Evolutionary conservation across 2,329 filamentous ascomycete species (phyloP).

Genomic region (Fusarium sp.): DNA sequence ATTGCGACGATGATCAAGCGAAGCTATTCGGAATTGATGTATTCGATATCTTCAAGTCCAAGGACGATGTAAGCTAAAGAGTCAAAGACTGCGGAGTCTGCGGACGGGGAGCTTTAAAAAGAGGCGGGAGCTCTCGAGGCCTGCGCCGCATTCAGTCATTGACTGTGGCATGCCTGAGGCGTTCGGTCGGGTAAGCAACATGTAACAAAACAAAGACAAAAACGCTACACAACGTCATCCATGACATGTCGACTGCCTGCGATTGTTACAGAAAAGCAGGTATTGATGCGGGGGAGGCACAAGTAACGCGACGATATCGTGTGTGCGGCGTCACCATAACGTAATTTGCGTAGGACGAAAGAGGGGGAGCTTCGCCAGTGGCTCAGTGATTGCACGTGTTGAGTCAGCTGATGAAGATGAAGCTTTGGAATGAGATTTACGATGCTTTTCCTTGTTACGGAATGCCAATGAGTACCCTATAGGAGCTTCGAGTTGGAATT

Average conservation of each 20-base stretch:
- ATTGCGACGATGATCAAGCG: conserved; percentile 19
- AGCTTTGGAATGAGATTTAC: not conserved
- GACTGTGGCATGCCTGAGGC: conserved; percentile 23
- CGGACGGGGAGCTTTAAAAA: conserved; percentile 31
- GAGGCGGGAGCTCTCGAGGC: conserved; percentile 11
- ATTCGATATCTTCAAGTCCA: not conserved
- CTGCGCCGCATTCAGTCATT: conserved; percentile 25
- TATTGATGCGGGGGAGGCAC: conserved; percentile 44
- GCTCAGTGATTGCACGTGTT: conserved; percentile 10
- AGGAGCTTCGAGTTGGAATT: too few relatives aligned
- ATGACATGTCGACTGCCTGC: conserved; percentile 48
- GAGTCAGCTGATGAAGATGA: conserved; percentile 12
- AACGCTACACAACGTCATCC: conserved; percentile 45
- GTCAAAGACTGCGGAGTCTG: not conserved
- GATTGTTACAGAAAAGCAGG: conserved; percentile 36
- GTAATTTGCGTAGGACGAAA: conserved; percentile 39
- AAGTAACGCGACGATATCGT: conserved; percentile 26
- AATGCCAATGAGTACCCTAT: too few relatives aligned
- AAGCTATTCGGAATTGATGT: conserved; percentile 14
- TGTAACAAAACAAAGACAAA: conserved; percentile 9
- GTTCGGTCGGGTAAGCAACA: conserved; percentile 7
- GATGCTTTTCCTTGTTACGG: not conserved
- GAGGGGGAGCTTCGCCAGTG: not conserved
- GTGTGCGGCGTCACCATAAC: conserved; percentile 46
- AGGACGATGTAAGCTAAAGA: conserved; percentile 17